A percentile compares a stretch with the other conserved stretches of the same genome.
phyloP scores from a whole-genome alignment of 2,329 filamentous ascomycete species.

The Microthyrium microscopicum region DNA sequence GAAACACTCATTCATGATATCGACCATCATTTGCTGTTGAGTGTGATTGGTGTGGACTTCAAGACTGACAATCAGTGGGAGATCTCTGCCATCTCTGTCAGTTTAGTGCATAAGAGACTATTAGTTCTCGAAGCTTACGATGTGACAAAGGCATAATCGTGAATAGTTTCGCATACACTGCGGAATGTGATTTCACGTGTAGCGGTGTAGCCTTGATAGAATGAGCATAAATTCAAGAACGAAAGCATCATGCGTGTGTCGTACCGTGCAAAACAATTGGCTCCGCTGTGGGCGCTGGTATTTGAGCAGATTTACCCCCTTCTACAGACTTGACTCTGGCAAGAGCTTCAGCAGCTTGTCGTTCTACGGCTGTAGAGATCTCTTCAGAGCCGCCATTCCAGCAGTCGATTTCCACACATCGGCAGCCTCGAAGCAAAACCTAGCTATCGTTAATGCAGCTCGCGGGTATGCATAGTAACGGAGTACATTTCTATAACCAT shows the following conservation, averaged over 20 bases:
- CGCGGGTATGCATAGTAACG: constrained; percentile 1
- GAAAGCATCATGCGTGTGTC: neutral
- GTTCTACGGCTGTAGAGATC: constrained; percentile 7
- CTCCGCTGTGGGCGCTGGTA: constrained; percentile 28
- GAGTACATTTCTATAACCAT: constrained; percentile 57
- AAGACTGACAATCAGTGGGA: constrained; percentile 81
- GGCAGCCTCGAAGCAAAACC: constrained; percentile 60
- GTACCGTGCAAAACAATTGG: constrained; percentile 66
- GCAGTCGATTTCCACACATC: constrained; percentile 89
- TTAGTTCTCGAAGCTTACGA: constrained; percentile 20
- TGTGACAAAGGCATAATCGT: constrained; percentile 58
- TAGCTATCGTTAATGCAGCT: constrained; percentile 17
- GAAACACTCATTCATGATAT: constrained; percentile 88
- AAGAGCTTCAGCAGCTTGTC: neutral
- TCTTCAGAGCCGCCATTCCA: constrained; percentile 54
- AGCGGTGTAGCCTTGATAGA: constrained; percentile 46
- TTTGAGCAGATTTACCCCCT: constrained; percentile 1
- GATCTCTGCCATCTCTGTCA: constrained; percentile 33
- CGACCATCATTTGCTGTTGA: constrained; percentile 84
- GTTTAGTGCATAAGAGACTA: constrained; percentile 1
- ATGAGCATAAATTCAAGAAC: neutral
- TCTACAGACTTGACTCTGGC: no score
- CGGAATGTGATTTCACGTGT: constrained; percentile 78
- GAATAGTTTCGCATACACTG: constrained; percentile 66
- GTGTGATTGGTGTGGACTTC: constrained; percentile 72